Conservation (phyloP, 2,329 filamentous ascomycete genomes). For the Penicillium decumbens region DNA sequence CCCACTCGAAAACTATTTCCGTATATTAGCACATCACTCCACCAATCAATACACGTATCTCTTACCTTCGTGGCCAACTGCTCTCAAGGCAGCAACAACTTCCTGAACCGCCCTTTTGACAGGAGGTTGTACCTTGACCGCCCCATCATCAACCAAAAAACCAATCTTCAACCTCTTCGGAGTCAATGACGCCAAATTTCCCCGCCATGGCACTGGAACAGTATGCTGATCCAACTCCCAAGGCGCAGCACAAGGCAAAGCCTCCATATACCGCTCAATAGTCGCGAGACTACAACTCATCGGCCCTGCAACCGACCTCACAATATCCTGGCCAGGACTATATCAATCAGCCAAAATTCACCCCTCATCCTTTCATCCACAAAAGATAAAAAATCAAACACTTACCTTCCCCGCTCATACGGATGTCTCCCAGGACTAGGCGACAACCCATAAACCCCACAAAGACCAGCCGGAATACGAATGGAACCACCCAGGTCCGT, state of each 20-base stretch:
- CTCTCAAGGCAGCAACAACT: conserved; percentile 55
- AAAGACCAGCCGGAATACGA: conserved; percentile 53
- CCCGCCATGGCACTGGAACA: conserved; percentile 37
- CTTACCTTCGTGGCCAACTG: conserved; percentile 53
- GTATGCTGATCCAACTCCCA: conserved; percentile 39
- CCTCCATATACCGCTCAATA: conserved; percentile 33
- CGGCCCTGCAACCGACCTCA: conserved; percentile 28
- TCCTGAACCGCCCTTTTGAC: conserved; percentile 52
- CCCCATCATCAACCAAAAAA: conserved; percentile 55
- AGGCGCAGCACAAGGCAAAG: conserved; percentile 31
- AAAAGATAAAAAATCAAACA: too few relatives aligned
- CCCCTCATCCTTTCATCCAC: too few relatives aligned
- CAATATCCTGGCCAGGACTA: conserved; percentile 27
- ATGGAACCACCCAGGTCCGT: conserved; percentile 53
- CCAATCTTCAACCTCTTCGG: conserved; percentile 55
- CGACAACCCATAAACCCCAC: conserved; percentile 50
- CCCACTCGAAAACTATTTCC: conserved; percentile 30
- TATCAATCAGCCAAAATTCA: background rate
- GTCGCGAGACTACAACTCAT: conserved; percentile 25
- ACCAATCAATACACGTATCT: background rate
- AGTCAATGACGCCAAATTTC: conserved; percentile 18
- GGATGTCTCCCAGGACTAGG: conserved; percentile 38
- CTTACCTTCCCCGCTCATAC: conserved; percentile 34
- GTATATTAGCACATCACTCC: background rate
- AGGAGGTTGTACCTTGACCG: conserved; percentile 59